Evolutionary conservation across 345 rosid species (phyloP).

Genomic region (Syzygium grande): DNA sequence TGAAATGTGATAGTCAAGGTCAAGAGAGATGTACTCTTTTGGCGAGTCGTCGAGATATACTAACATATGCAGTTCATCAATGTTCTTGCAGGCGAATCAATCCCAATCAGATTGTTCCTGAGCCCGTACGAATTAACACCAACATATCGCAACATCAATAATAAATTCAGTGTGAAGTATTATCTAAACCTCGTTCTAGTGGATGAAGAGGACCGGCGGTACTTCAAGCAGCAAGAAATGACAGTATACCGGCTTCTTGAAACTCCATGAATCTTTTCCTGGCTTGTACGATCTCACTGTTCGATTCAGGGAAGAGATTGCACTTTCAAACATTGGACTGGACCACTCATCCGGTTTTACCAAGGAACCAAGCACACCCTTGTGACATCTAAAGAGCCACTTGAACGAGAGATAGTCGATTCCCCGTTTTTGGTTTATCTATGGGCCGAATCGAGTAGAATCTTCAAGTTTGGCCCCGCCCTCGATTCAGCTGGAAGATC

Average conservation of each 20-base stretch:
- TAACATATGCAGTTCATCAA: background rate
- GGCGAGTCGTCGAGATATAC: background rate
- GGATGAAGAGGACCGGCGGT: conserved; percentile 58
- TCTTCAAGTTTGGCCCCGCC: background rate
- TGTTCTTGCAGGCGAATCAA: conserved; percentile 41
- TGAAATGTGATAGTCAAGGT: background rate
- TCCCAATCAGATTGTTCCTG: conserved; percentile 47
- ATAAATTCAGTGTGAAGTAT: conserved; percentile 60
- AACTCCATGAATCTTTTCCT: conserved; percentile 6
- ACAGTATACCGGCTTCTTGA: conserved; percentile 44
- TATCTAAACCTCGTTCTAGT: conserved; percentile 54
- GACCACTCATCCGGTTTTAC: background rate
- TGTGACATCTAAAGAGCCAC: background rate
- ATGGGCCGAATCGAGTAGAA: background rate
- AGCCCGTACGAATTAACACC: conserved; percentile 60
- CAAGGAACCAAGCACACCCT: background rate
- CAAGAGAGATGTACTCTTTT: background rate
- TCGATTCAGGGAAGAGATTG: background rate
- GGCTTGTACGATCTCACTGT: background rate
- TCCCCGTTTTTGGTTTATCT: background rate
- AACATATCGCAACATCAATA: conserved; percentile 50
- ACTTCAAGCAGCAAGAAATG: conserved; percentile 63
- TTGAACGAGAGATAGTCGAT: background rate
- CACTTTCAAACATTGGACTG: background rate
- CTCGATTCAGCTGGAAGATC: background rate